Base-by-base conservation (phyloP, 768 basidiomycete species). In the Tylopilus rubrobrunneus region DNA sequence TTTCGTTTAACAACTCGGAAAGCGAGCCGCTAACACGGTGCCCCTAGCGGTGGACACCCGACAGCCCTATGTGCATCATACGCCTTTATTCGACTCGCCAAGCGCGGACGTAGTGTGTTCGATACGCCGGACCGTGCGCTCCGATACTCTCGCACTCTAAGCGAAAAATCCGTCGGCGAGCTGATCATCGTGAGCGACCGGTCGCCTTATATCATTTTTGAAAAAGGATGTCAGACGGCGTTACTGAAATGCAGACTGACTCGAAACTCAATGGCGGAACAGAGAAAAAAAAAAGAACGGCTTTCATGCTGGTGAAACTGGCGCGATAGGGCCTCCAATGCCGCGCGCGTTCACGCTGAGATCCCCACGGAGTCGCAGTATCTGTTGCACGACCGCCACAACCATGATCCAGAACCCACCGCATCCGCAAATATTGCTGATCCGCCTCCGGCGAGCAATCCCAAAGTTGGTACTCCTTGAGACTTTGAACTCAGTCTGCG, bases 221-320 rank as follows among this genome's bases (percentile, higher is more conserved):
- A 41, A 12, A 41, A 21, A 41, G 12, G 21, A 41, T 4, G 1
- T 1, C 12, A 31, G 31, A 11, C 19, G 19, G 19, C 19, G 1
- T 19, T 19, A 25, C 25, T 25, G 25, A 25, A 2, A 25, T 25
- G 25, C 25, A 1, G 25, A 25, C 25, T 5, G 25, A 19, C 19
- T 19, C 19, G 19, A 1, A 25, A 2, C 25, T 25, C 25, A 25
- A 25, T 25, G 25, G 25, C 25, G 25, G 5, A 25, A n/a, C 33
- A n/a, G 5, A 28, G 25, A 36, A 14, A 49, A 21, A 19, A 33
- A 34, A 27, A 19, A 15, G 7, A n/a, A 39, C 12, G 17, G 28
- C 21, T 14, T 12, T 37, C n/a, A 19, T 59, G 50, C 43, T 33
- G 48, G 37, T 1, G 57, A 53, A 48, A 55, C 37, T 0, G n/a